phyloP scores from a whole-genome alignment of 495 filamentous ascomycete genomes.

The Penicillium ochrochloron region DNA sequence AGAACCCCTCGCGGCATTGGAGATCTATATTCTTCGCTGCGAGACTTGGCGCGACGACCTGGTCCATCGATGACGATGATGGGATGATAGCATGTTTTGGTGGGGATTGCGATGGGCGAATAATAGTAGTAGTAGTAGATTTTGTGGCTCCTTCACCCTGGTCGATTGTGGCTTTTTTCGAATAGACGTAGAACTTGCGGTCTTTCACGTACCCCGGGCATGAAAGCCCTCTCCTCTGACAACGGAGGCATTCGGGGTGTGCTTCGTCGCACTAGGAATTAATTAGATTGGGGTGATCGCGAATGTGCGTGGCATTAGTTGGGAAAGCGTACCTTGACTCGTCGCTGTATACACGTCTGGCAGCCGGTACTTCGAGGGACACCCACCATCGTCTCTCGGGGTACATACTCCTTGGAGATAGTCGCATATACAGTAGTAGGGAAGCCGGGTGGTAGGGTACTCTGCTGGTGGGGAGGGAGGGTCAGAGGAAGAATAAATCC shows the following conservation, averaged over 20 bases:
- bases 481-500: conserved; percentile 3
- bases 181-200: conserved; percentile 26
- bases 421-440: background rate
- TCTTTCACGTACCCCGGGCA: conserved; percentile 40
- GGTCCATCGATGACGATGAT: conserved; percentile 22
- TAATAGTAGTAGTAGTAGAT: background rate
- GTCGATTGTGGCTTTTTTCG: background rate
- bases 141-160: background rate
- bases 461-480: background rate
- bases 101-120: background rate
- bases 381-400: conserved; percentile 11
- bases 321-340: conserved; percentile 5
- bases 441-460: background rate
- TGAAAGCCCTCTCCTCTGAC: conserved; percentile 27
- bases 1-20: conserved; percentile 30
- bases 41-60: conserved; percentile 23
- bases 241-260: conserved; percentile 36
- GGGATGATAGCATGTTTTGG: background rate
- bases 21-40: conserved; percentile 19
- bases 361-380: conserved; percentile 16
- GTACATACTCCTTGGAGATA: background rate
- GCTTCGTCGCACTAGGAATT: conserved; percentile 22
- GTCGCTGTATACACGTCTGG: conserved; percentile 4
- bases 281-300: background rate
- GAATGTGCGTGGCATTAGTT: background rate